Conservation (phyloP, 495 filamentous ascomycete genomes). For the Penicillium goetzii region DNA sequence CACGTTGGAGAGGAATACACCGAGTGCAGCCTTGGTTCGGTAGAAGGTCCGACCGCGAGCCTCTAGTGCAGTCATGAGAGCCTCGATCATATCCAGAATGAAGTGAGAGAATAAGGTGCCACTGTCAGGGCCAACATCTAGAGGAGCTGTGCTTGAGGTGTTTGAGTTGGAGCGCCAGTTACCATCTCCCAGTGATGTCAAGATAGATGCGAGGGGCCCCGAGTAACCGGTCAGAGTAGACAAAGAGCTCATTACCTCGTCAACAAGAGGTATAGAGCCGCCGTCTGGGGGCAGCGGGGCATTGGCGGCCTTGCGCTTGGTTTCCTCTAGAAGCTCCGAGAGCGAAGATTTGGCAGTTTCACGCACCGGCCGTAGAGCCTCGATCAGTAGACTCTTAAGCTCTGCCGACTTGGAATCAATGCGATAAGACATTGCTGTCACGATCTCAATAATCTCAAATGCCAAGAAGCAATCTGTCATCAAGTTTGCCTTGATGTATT, state of each 20-base stretch:
- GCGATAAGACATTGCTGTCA: constrained; percentile 76
- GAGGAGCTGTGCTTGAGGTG: constrained; percentile 66
- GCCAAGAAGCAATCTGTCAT: constrained; percentile 94
- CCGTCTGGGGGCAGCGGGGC: constrained; percentile 78
- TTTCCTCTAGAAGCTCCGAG: constrained; percentile 83
- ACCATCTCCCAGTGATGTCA: constrained; percentile 89
- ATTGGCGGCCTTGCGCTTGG: constrained; percentile 65
- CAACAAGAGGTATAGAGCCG: constrained; percentile 73
- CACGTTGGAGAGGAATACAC: constrained; percentile 91
- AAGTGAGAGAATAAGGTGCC: constrained; percentile 87
- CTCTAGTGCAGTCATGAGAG: constrained; percentile 77
- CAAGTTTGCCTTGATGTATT: constrained; percentile 82
- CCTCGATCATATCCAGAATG: constrained; percentile 80
- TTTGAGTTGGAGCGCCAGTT: constrained; percentile 72
- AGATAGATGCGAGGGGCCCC: constrained; percentile 81
- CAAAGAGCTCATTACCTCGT: constrained; percentile 84
- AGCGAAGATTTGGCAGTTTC: constrained; percentile 91
- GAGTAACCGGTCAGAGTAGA: constrained; percentile 86
- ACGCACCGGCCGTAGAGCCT: constrained; percentile 84
- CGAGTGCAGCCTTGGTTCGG: constrained; percentile 75
- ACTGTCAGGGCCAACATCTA: constrained; percentile 90
- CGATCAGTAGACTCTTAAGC: constrained; percentile 78
- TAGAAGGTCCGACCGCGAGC: constrained; percentile 71
- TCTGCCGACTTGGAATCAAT: constrained; percentile 83
- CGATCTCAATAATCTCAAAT: constrained; percentile 94